These are phyloP conservation scores for Fulvia fulva DNA, from an alignment of 2,329 filamentous ascomycete genomes.

Conservation along the genomic window DNA sequence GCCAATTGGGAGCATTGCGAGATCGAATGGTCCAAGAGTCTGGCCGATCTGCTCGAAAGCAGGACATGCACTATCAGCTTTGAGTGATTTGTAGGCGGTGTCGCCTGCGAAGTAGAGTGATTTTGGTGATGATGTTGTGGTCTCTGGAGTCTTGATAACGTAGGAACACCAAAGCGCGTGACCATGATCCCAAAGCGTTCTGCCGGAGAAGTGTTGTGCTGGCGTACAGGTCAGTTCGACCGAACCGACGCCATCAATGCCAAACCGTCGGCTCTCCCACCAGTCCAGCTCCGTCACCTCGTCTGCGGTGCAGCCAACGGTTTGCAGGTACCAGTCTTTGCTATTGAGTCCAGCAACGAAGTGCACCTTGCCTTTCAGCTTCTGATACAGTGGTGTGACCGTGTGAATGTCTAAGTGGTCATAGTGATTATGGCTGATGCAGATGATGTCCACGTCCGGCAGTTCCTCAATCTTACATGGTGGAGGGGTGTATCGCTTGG, in stretches of 20 bases:
- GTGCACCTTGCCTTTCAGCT: slow-evolving; percentile 36
- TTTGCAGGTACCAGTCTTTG: slow-evolving; percentile 36
- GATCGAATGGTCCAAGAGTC: slow-evolving; percentile 46
- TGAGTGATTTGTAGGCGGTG: slow-evolving; percentile 44
- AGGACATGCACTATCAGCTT: slow-evolving; percentile 43
- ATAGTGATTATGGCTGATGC: slow-evolving; percentile 56
- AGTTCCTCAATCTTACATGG: slow-evolving; percentile 49
- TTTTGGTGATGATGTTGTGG: slow-evolving; percentile 31
- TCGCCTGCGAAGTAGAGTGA: slow-evolving; percentile 49
- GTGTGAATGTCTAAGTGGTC: slow-evolving; percentile 52
- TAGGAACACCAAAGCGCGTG: slow-evolving; percentile 49
- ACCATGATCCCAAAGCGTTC: slow-evolving; percentile 39
- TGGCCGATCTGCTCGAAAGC: slow-evolving; percentile 47
- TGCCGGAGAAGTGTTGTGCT: slow-evolving; percentile 46
- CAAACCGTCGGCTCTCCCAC: slow-evolving; percentile 44
- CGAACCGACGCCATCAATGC: slow-evolving; percentile 34
- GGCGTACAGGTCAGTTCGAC: slow-evolving; percentile 45
- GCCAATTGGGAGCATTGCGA: slow-evolving; percentile 48
- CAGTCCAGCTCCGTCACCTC: slow-evolving; percentile 49
- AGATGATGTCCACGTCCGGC: slow-evolving; percentile 49
- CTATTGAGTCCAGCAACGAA: slow-evolving; percentile 44
- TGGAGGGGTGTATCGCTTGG: slow-evolving; percentile 50
- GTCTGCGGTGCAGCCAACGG: slow-evolving; percentile 37
- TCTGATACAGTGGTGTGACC: slow-evolving; percentile 39
- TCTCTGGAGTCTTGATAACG: slow-evolving; percentile 34